Percentiles rank a stretch among this genome's conserved stretches.
Conservation (phyloP, 108 stramenopile species). For the Hondaea fermentalgiana region DNA sequence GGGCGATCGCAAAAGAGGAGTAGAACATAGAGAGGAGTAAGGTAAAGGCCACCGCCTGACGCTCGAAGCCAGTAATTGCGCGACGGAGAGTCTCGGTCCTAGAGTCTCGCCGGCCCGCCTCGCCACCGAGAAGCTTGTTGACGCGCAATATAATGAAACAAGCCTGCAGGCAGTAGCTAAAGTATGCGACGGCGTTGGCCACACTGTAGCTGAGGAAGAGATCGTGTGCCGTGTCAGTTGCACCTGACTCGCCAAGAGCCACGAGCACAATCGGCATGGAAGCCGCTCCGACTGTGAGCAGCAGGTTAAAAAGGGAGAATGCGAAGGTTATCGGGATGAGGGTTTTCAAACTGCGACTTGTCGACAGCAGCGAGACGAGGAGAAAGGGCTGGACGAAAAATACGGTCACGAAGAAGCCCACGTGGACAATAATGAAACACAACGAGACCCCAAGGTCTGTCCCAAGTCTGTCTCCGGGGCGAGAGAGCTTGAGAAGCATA, state of each 20-base stretch:
- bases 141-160: neutral
- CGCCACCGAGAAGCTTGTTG: neutral
- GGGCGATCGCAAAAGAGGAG: neutral
- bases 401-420: neutral
- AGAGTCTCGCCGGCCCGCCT: neutral
- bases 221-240: neutral
- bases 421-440: neutral
- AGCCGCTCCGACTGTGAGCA: neutral
- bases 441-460: neutral
- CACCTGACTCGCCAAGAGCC: neutral
- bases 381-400: neutral
- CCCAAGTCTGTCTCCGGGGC: neutral
- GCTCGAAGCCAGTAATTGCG: neutral
- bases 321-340: neutral
- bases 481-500: neutral
- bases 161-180: neutral
- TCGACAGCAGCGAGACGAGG: neutral
- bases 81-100: neutral
- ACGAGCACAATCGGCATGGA: neutral
- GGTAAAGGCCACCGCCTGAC: neutral
- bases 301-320: neutral
- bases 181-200: neutral
- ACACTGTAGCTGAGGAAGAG: neutral
- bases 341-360: neutral
- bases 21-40: neutral